A percentile compares a stretch with the other conserved stretches of the same genome.
Conservation (phyloP, 1,284 basidiomycete species). For the Ustilago trichophora region DNA sequence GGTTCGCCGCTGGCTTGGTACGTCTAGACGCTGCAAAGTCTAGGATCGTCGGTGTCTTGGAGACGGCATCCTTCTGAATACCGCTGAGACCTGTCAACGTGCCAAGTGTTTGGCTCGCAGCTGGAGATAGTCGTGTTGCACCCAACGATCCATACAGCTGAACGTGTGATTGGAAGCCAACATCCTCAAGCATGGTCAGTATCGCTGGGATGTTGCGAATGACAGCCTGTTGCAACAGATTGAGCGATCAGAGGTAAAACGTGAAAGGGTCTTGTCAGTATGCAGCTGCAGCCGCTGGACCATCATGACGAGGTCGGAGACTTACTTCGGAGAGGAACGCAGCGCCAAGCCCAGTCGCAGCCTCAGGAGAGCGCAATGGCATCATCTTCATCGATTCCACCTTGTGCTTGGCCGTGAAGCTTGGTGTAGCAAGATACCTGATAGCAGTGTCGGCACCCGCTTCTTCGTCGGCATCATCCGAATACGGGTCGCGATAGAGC, state of each 20-base stretch:
- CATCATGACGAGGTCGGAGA: background rate
- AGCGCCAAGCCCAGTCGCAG: conserved; percentile 28
- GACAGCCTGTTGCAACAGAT: conserved; percentile 15
- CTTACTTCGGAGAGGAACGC: conserved; percentile 30
- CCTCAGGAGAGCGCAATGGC: conserved; percentile 27
- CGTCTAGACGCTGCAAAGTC: conserved; percentile 33
- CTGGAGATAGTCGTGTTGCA: conserved; percentile 5
- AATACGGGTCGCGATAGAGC: conserved; percentile 12
- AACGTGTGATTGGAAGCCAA: conserved; percentile 34
- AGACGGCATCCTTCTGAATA: background rate
- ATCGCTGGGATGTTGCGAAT: conserved; percentile 13
- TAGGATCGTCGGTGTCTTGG: conserved; percentile 1
- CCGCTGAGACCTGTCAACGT: conserved; percentile 13
- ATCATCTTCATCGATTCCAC: conserved; percentile 8
- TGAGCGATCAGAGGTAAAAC: background rate
- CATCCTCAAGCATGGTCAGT: conserved; percentile 28
- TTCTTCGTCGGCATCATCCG: conserved; percentile 2
- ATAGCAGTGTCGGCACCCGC: background rate
- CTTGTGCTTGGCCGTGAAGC: conserved; percentile 3
- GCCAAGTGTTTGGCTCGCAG: conserved; percentile 5
- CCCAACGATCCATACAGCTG: conserved; percentile 36
- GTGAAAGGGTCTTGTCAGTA: background rate
- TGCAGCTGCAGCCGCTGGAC: too few species aligned
- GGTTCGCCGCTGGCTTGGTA: conserved; percentile 15
- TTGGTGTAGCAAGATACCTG: conserved; percentile 22